Percentiles rank a stretch among this genome's conserved stretches.
Conservation (phyloP, 164 flowering plant species). For the Santalum album region DNA sequence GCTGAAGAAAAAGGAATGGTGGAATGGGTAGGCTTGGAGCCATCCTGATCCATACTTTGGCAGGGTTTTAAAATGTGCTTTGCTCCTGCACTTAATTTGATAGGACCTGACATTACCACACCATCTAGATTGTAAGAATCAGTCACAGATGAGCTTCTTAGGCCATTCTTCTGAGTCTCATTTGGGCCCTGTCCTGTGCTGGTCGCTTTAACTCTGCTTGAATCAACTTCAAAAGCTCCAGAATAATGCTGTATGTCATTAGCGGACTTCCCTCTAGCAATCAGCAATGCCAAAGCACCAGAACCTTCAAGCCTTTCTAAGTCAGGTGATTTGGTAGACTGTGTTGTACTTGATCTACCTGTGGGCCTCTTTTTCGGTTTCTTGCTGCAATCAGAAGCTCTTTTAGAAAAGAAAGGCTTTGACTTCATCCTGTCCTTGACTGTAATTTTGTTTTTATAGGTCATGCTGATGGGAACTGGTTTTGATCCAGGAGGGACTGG, state of each 20-base stretch:
- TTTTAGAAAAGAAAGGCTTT: constrained; percentile 11
- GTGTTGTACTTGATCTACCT: constrained; percentile 12
- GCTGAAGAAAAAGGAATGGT: constrained; percentile 26
- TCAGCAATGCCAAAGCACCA: constrained; percentile 9
- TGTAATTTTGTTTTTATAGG: constrained; percentile 13
- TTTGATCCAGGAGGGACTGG: constrained; percentile 23
- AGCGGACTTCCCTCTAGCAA: constrained; percentile 4
- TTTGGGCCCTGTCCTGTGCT: constrained; percentile 3
- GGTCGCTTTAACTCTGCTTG: constrained; percentile 13
- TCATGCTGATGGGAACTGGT: constrained; percentile 11
- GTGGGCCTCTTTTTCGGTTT: constrained; percentile 36
- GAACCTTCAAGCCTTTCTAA: constrained; percentile 17
- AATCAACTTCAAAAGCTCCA: constrained; percentile 14
- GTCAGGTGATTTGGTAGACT: constrained; percentile 23
- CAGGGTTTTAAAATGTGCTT: constrained; percentile 54
- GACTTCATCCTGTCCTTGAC: constrained; percentile 19
- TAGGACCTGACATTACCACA: constrained; percentile 33
- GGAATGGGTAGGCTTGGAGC: constrained; percentile 30
- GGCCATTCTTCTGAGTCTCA: constrained; percentile 10
- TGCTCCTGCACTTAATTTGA: constrained; percentile 50
- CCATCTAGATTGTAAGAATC: constrained; percentile 12
- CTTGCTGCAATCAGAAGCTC: constrained; percentile 12
- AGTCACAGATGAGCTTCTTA: constrained; percentile 6
- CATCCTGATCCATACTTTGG: constrained; percentile 23
- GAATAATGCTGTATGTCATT: constrained; percentile 2